Evolutionary conservation across 352 stramenopile genomes (phyloP).

Genomic region (Blastocystis hominis): DNA sequence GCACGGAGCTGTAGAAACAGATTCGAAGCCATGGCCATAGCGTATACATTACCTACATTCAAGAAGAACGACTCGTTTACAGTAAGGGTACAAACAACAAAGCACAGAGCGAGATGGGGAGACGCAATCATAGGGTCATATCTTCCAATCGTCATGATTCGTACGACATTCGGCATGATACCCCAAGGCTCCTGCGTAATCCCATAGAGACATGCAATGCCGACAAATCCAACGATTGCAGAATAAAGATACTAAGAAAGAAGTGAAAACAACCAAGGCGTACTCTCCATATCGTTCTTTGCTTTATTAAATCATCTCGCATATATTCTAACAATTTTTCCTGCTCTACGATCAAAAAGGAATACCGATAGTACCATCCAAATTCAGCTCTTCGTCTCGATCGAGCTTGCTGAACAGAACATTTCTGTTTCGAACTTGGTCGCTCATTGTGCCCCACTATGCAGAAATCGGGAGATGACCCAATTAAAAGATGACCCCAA

Average conservation of each 20-base stretch:
- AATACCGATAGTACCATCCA: neutral
- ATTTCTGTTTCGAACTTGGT: neutral
- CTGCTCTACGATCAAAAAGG: neutral
- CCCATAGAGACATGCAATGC: neutral
- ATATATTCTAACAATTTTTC: constrained; percentile 27
- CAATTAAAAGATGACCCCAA: neutral
- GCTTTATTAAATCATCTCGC: neutral
- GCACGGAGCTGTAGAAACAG: neutral
- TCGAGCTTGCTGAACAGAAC: neutral
- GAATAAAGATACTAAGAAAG: constrained; percentile 3
- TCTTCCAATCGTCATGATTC: neutral
- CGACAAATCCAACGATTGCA: neutral
- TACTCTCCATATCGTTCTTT: neutral
- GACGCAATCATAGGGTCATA: neutral
- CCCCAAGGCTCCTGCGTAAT: neutral
- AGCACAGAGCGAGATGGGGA: neutral
- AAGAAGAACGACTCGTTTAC: neutral
- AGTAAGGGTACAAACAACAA: constrained; percentile 8
- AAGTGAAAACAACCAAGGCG: neutral
- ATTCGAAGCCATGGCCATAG: constrained; percentile 32
- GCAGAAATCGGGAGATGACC: neutral
- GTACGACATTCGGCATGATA: constrained; percentile 17
- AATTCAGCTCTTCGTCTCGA: neutral
- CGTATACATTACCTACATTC: constrained; percentile 7
- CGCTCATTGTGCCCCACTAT: neutral